Evolutionary conservation across 2,329 filamentous ascomycete genomes (phyloP).

Genomic region (Colletotrichum sp.): DNA sequence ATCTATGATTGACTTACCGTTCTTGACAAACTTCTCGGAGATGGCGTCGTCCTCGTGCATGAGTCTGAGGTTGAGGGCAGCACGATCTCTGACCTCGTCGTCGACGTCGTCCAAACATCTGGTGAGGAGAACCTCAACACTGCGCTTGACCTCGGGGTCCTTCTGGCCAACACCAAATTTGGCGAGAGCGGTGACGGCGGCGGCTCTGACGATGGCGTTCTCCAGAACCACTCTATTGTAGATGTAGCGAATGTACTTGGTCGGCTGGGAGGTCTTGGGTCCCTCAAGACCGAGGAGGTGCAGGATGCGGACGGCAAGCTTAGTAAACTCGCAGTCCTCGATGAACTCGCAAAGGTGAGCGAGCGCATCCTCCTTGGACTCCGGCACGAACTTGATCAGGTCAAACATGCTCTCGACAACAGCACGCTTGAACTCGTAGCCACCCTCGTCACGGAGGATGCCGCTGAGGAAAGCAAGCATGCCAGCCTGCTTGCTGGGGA

Average conservation of each 20-base stretch:
- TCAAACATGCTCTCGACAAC: conserved; percentile 99
- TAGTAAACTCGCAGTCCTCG: conserved; percentile 99
- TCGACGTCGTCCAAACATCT: conserved; percentile 96
- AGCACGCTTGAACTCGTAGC: conserved; percentile 96
- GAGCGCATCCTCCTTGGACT: conserved; percentile 80
- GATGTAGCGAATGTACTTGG: conserved; percentile 99
- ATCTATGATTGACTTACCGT: conserved; percentile 63
- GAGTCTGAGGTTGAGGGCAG: conserved; percentile 87
- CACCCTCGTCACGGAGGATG: conserved; percentile 95
- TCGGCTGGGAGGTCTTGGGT: conserved; percentile 92
- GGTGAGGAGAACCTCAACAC: conserved; percentile 89
- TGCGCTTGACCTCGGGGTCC: conserved; percentile 95
- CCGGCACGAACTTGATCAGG: conserved; percentile 97
- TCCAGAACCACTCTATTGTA: conserved; percentile 98
- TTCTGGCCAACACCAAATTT: conserved; percentile 98
- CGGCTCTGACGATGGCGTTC: conserved; percentile 93
- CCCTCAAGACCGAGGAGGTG: conserved; percentile 94
- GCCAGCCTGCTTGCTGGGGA: conserved; percentile 95
- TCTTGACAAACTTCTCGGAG: conserved; percentile 89
- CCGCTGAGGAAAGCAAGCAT: conserved; percentile 98
- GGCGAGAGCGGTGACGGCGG: conserved; percentile 91
- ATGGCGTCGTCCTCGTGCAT: conserved; percentile 93
- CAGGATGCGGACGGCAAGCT: conserved; percentile 92
- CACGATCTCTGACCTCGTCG: conserved; percentile 95
- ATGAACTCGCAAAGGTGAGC: conserved; percentile 99